Evolutionary conservation across 2,329 filamentous ascomycete genomes (phyloP).

Genomic region (Arthroderma sp.): DNA sequence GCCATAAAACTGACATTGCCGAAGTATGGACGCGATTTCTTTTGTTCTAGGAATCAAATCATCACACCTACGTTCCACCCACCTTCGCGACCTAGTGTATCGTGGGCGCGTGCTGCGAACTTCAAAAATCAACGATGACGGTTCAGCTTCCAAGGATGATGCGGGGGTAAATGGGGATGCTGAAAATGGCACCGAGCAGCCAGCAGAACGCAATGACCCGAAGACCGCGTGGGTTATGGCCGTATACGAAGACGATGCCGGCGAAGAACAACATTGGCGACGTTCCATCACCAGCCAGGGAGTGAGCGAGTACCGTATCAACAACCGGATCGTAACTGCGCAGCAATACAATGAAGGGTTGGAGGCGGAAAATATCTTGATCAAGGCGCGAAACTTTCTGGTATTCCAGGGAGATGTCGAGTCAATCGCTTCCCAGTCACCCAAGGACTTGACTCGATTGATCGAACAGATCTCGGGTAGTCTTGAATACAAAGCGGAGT

Average conservation of each 20-base stretch:
- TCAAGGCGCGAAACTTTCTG: conserved; percentile 94
- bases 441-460: conserved; percentile 79
- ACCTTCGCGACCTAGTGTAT: conserved; percentile 90
- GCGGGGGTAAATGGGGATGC: conserved; percentile 49
- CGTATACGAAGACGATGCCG: conserved; percentile 94
- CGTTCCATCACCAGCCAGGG: conserved; percentile 80
- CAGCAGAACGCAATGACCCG: conserved; percentile 58
- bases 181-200: conserved; percentile 48
- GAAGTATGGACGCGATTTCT: conserved; percentile 95
- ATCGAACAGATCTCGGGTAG: conserved; percentile 98
- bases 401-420: conserved; percentile 98
- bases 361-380: conserved; percentile 88
- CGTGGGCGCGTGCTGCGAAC: conserved; percentile 86
- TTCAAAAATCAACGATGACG: conserved; percentile 83
- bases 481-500: conserved; percentile 85
- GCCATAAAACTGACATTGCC: neutral
- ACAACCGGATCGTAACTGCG: conserved; percentile 75
- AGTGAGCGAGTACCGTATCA: conserved; percentile 91
- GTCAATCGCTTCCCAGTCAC: conserved; percentile 87
- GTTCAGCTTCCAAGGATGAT: conserved; percentile 48
- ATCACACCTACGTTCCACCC: conserved; percentile 86
- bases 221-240: conserved; percentile 98
- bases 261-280: conserved; percentile 92
- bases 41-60: conserved; percentile 98
- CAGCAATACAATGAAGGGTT: conserved; percentile 88